Percentiles rank a stretch among this genome's conserved stretches.
phyloP scores from a whole-genome alignment of 305 asterid species.

The Salvia sclarea region DNA sequence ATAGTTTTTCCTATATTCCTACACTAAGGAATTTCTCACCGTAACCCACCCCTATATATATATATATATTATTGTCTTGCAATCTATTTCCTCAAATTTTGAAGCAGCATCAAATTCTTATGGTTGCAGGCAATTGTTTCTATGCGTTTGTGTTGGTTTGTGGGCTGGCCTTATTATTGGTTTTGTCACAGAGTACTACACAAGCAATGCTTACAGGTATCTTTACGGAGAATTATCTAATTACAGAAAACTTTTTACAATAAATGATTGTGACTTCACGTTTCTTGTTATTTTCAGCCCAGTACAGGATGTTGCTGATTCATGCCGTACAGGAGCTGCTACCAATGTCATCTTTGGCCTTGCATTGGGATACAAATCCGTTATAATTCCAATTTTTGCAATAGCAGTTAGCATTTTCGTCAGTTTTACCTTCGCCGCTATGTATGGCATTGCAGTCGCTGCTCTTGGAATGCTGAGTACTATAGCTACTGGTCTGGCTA shows the following conservation, averaged over 20 bases:
- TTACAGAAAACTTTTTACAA: neutral
- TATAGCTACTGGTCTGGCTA: conserved; percentile 74
- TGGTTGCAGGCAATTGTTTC: conserved; percentile 60
- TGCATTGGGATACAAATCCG: conserved; percentile 76
- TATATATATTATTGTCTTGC: neutral
- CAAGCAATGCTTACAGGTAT: conserved; percentile 70
- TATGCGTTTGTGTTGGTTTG: conserved; percentile 64
- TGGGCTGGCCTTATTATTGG: conserved; percentile 73
- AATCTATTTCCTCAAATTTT: conserved; percentile 8
- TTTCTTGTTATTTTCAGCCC: conserved; percentile 45
- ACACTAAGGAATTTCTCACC: no score
- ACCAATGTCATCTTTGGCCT: conserved; percentile 73
- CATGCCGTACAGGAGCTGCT: conserved; percentile 79
- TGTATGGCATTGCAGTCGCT: conserved; percentile 76
- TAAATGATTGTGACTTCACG: conserved; percentile 22
- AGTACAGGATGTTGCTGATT: conserved; percentile 76
- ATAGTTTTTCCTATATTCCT: no score
- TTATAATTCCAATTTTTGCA: conserved; percentile 71
- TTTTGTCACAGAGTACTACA: conserved; percentile 60
- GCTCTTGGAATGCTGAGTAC: conserved; percentile 82
- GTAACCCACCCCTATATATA: no score
- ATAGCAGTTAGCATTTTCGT: conserved; percentile 67
- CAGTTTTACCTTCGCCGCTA: conserved; percentile 69
- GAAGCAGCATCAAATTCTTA: neutral
- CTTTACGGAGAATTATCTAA: conserved; percentile 18